phyloP scores from a whole-genome alignment of 1,284 basidiomycete species.

The Ceratobasidium sp. region DNA sequence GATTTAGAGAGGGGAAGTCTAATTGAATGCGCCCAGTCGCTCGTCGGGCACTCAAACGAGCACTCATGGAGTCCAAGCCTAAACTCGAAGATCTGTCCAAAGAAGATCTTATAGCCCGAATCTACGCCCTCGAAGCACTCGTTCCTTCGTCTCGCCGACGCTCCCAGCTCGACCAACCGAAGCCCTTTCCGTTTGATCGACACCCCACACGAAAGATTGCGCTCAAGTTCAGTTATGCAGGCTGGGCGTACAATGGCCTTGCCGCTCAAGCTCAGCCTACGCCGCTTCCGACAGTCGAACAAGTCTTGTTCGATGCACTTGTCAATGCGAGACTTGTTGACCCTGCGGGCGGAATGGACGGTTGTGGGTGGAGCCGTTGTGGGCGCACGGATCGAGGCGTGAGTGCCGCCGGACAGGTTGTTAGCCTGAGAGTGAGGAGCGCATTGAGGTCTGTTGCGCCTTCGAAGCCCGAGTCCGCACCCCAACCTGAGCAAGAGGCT shows the following conservation, averaged over 20 bases:
- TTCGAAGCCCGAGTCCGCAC: neutral
- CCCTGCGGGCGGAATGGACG: constrained; percentile 74
- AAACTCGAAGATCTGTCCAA: constrained; percentile 45
- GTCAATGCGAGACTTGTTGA: constrained; percentile 77
- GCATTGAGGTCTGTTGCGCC: constrained; percentile 40
- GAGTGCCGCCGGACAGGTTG: constrained; percentile 92
- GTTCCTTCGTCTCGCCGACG: constrained; percentile 39
- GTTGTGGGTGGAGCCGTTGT: constrained; percentile 89
- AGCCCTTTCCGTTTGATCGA: constrained; percentile 64
- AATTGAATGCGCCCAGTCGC: constrained; percentile 27
- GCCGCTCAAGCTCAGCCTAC: constrained; percentile 77
- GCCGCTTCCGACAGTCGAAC: constrained; percentile 89
- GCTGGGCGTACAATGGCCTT: constrained; percentile 90
- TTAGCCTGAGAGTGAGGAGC: constrained; percentile 89
- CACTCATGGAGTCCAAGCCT: neutral
- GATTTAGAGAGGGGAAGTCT: neutral
- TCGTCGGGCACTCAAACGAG: constrained; percentile 8
- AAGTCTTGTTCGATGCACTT: constrained; percentile 83
- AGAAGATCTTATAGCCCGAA: constrained; percentile 70
- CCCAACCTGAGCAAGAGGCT: neutral
- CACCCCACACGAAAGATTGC: constrained; percentile 88
- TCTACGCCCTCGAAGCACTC: constrained; percentile 60
- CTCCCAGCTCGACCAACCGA: constrained; percentile 5
- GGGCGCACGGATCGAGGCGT: constrained; percentile 96
- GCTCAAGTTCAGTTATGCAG: constrained; percentile 90